Conservation (phyloP, 106 monocot genomes). For the Apostasia shenzhenica region DNA sequence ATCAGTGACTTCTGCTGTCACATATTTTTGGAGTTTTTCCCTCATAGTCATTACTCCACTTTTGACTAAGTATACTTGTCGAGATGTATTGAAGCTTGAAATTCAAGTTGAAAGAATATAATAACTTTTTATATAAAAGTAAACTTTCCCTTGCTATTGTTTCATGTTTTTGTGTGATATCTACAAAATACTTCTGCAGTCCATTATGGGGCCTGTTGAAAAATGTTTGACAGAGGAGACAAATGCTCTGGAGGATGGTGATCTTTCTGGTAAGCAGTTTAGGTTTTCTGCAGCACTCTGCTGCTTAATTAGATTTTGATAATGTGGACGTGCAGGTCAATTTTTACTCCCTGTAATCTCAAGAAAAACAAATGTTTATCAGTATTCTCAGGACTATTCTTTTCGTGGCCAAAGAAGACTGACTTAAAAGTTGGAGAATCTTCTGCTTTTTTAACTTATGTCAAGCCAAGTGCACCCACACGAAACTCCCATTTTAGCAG, state of each 20-base stretch:
- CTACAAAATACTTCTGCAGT: constrained; percentile 11
- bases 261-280: constrained; percentile 18
- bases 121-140: neutral
- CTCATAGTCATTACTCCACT: no score
- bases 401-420: constrained; percentile 49
- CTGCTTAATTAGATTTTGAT: neutral
- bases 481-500: constrained; percentile 6
- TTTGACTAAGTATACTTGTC: no score
- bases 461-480: constrained; percentile 33
- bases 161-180: neutral
- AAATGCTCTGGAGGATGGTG: constrained; percentile 9
- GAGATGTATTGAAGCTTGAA: no score
- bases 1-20: no score
- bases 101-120: neutral
- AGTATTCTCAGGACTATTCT: constrained; percentile 23
- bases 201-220: constrained; percentile 11
- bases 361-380: constrained; percentile 1
- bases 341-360: neutral
- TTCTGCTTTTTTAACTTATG: constrained; percentile 65
- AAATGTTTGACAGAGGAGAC: constrained; percentile 6
- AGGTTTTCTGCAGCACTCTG: neutral
- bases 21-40: no score
- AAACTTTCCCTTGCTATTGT: no score
- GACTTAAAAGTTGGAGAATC: constrained; percentile 47
- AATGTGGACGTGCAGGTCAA: neutral